phyloP scores from a whole-genome alignment of 306 rosid species.

The Myrica gale region DNA sequence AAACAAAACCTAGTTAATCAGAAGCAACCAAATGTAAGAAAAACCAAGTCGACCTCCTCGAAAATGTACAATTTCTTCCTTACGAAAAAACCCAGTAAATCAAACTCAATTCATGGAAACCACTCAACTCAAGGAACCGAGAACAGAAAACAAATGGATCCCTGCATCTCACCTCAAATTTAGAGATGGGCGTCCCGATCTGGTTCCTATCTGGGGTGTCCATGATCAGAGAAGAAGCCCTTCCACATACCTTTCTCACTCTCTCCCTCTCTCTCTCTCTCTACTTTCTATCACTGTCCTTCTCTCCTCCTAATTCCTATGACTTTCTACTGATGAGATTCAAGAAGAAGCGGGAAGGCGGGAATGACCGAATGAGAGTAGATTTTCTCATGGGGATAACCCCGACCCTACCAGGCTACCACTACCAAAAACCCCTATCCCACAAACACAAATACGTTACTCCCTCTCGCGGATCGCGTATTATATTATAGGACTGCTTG shows the following conservation, averaged over 20 bases:
- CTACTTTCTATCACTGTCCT: slow-evolving; percentile 21
- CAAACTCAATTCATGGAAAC: too few relatives aligned
- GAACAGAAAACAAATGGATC: slow-evolving; percentile 6
- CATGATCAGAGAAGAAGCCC: slow-evolving; percentile 49
- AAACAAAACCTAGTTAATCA: slow-evolving; percentile 1
- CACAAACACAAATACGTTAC: background rate
- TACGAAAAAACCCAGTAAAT: too few relatives aligned
- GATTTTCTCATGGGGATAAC: slow-evolving; percentile 54
- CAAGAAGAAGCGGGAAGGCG: slow-evolving; percentile 62
- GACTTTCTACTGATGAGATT: slow-evolving; percentile 32
- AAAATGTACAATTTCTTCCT: too few relatives aligned
- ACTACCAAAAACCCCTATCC: slow-evolving; percentile 25
- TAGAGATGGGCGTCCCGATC: slow-evolving; percentile 57
- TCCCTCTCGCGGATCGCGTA: slow-evolving; percentile 34
- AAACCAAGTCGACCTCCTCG: too few relatives aligned
- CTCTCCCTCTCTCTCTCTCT: background rate
- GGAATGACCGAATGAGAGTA: slow-evolving; percentile 36
- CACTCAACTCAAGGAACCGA: background rate
- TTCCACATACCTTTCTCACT: slow-evolving; percentile 25
- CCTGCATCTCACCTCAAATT: slow-evolving; percentile 52
- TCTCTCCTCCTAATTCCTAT: background rate
- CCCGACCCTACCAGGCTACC: slow-evolving; percentile 68
- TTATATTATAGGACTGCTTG: background rate
- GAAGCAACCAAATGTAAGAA: background rate
- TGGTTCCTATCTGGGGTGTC: slow-evolving; percentile 83